Percentiles rank a stretch among this genome's conserved stretches.
Evolutionary conservation across 495 filamentous ascomycete species (phyloP).

Genomic region (Aspergillus steynii): DNA sequence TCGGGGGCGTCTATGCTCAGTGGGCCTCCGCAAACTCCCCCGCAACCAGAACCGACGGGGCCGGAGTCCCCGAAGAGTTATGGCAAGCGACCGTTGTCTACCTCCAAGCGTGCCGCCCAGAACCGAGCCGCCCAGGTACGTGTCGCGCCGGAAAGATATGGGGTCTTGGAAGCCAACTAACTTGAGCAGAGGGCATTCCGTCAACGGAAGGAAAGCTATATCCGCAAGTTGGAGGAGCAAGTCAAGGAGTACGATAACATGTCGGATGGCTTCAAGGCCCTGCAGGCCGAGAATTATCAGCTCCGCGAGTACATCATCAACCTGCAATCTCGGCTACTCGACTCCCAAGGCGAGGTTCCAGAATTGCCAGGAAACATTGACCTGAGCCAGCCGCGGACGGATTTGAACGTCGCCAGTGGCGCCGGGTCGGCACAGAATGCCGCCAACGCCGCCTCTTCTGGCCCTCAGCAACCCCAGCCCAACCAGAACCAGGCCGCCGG

Average conservation of each 20-base stretch:
- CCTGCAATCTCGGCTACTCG: constrained; percentile 85
- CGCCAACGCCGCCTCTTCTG: constrained; percentile 11
- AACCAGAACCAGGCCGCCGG: constrained; percentile 23
- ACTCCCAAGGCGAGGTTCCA: constrained; percentile 78
- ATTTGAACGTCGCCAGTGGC: constrained; percentile 25
- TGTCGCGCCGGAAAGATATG: constrained; percentile 9
- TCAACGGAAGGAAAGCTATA: constrained; percentile 96
- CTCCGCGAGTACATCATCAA: constrained; percentile 89
- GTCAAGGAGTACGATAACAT: constrained; percentile 72
- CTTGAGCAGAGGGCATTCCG: constrained; percentile 82
- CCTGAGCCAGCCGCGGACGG: constrained; percentile 40
- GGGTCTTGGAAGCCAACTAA: constrained; percentile 5
- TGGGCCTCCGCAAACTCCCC: constrained; percentile 39
- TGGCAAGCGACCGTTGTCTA: constrained; percentile 87
- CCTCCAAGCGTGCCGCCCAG: constrained; percentile 93
- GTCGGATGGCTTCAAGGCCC: constrained; percentile 67
- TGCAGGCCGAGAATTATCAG: constrained; percentile 85
- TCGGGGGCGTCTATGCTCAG: constrained; percentile 45
- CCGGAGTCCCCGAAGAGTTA: constrained; percentile 48
- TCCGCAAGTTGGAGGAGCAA: constrained; percentile 93
- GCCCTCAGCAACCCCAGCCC: constrained; percentile 29
- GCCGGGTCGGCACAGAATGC: constrained; percentile 18
- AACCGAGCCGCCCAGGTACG: constrained; percentile 95
- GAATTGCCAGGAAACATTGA: constrained; percentile 72
- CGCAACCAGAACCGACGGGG: constrained; percentile 38